phyloP scores from a whole-genome alignment of 805 yeast species.

The Torulaspora indica region DNA sequence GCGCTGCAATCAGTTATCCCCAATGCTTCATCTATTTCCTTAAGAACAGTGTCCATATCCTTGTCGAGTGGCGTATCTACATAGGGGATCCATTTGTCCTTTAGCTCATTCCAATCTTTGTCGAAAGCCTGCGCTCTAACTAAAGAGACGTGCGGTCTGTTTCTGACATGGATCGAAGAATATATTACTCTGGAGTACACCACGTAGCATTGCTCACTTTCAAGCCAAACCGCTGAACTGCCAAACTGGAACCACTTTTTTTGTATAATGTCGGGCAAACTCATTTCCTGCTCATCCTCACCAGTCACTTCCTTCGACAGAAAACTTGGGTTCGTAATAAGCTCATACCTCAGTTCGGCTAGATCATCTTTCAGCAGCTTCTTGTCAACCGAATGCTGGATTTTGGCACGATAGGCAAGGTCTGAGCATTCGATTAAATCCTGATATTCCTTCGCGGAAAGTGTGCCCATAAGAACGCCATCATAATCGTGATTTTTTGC shows the following conservation, averaged over 20 bases:
- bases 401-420: conserved; percentile 11
- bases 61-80: conserved; percentile 22
- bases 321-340: conserved; percentile 5
- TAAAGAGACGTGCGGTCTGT: conserved; percentile 40
- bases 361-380: conserved; percentile 10
- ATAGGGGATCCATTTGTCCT: conserved; percentile 35
- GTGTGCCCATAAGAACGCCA: background rate
- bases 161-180: conserved; percentile 32
- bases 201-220: conserved; percentile 45
- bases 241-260: conserved; percentile 44
- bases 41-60: conserved; percentile 31
- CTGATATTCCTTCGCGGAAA: background rate
- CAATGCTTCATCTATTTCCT: conserved; percentile 23
- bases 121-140: conserved; percentile 45
- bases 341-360: conserved; percentile 6
- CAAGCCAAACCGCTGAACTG: conserved; percentile 52
- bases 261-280: conserved; percentile 12
- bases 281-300: conserved; percentile 12
- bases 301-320: conserved; percentile 4
- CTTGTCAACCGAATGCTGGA: conserved; percentile 10
- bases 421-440: conserved; percentile 13
- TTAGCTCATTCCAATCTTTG: conserved; percentile 45
- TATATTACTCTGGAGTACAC: conserved; percentile 46
- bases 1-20: conserved; percentile 27
- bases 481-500: background rate